Evolutionary conservation across 441 rosid species (phyloP).

Genomic region (Erodium chrysanthum): DNA sequence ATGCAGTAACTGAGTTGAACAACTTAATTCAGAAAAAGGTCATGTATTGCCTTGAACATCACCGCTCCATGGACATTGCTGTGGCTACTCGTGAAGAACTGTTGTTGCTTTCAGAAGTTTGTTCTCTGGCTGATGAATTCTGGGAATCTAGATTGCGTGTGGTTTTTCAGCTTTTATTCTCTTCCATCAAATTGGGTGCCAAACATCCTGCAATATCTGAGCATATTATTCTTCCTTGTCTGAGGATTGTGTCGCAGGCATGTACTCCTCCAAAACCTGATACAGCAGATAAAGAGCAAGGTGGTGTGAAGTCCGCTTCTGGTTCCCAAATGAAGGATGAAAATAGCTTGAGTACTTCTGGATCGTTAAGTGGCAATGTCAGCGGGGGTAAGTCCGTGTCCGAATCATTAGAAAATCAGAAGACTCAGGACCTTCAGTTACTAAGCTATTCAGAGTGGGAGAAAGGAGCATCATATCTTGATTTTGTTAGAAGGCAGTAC

Average conservation of each 20-base stretch:
- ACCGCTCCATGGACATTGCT: constrained; percentile 98
- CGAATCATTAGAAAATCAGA: constrained; percentile 56
- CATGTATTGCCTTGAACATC: constrained; percentile 99
- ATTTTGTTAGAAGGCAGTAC: constrained; percentile 99
- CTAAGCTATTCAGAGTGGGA: constrained; percentile 99
- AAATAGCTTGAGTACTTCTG: constrained; percentile 35
- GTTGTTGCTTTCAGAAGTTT: constrained; percentile 94
- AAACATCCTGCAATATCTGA: constrained; percentile 99
- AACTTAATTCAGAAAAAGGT: constrained; percentile 93
- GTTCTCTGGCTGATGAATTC: constrained; percentile 94
- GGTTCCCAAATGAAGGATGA: constrained; percentile 60
- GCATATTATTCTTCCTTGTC: constrained; percentile 97
- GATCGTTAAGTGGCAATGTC: constrained; percentile 32
- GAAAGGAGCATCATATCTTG: constrained; percentile 98
- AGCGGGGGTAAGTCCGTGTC: constrained; percentile 34
- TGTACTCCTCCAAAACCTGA: constrained; percentile 99
- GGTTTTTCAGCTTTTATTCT: constrained; percentile 90
- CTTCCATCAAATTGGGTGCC: constrained; percentile 97
- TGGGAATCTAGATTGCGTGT: constrained; percentile 99
- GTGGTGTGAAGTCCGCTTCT: constrained; percentile 43
- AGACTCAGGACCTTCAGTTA: constrained; percentile 75
- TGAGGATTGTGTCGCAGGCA: constrained; percentile 93
- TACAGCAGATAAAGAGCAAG: constrained; percentile 71
- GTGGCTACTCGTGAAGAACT: constrained; percentile 92
- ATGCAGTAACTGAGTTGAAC: constrained; percentile 87